Conservation (phyloP, 1,139 yeast species). For the Suhomyces terraborum region DNA sequence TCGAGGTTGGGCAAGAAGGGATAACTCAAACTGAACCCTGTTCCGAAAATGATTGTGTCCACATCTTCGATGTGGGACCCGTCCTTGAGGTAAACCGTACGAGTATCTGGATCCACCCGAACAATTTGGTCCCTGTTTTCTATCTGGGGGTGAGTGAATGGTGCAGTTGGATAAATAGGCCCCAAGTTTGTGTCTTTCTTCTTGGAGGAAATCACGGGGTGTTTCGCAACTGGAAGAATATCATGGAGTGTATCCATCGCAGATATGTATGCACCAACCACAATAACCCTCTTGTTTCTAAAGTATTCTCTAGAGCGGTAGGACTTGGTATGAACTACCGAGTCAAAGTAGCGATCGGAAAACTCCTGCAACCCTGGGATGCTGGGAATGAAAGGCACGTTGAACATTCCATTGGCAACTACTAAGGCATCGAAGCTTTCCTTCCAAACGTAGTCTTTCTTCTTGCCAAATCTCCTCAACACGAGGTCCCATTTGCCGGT, state of each 20-base stretch:
- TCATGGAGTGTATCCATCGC: conserved; percentile 22
- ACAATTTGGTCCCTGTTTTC: conserved; percentile 19
- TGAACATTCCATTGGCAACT: conserved; percentile 53
- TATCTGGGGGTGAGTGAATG: conserved; percentile 21
- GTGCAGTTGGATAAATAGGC: conserved; percentile 14
- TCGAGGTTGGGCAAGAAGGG: conserved; percentile 41
- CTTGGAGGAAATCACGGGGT: conserved; percentile 24
- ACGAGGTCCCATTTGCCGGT: conserved; percentile 23
- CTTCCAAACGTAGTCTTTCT: conserved; percentile 18
- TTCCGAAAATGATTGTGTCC: conserved; percentile 47
- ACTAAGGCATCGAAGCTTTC: conserved; percentile 44
- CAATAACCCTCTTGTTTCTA: conserved; percentile 40
- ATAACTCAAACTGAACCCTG: conserved; percentile 48
- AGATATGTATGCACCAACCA: conserved; percentile 36
- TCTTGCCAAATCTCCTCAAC: conserved; percentile 14
- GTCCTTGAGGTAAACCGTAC: conserved; percentile 31
- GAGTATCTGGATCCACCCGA: conserved; percentile 27
- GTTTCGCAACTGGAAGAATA: conserved; percentile 16
- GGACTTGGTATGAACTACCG: conserved; percentile 20
- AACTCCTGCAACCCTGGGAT: conserved; percentile 46
- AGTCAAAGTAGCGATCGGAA: conserved; percentile 28
- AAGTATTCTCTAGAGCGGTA: conserved; percentile 24
- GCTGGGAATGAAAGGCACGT: conserved; percentile 46
- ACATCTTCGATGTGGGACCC: conserved; percentile 29
- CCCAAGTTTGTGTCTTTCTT: conserved; percentile 13